Evolutionary conservation across 148 eudicot genomes (phyloP).

Genomic region (Rhododendron ovatum): DNA sequence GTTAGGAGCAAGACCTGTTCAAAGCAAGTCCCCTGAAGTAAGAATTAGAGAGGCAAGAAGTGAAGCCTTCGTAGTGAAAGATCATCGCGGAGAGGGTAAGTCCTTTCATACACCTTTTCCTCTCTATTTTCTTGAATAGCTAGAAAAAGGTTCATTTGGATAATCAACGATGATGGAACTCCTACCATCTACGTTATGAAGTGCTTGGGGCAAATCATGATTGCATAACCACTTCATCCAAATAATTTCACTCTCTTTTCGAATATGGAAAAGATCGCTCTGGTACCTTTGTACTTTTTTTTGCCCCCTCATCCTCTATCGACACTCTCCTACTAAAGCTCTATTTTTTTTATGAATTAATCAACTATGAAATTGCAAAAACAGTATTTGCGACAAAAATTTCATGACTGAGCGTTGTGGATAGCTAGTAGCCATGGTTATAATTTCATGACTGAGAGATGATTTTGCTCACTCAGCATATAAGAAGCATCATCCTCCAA

Average conservation of each 20-base stretch:
- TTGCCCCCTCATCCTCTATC: neutral
- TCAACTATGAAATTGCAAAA: neutral
- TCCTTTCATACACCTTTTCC: neutral
- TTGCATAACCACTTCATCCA: neutral
- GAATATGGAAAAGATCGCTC: neutral
- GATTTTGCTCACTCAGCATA: slow-evolving; percentile 50
- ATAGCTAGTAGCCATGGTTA: neutral
- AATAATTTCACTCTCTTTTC: neutral
- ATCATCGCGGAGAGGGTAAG: slow-evolving; percentile 93
- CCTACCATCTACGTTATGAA: neutral
- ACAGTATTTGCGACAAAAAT: neutral
- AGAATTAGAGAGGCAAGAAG: slow-evolving; percentile 67
- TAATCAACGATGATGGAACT: neutral
- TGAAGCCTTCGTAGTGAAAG: slow-evolving; percentile 69
- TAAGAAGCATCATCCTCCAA: slow-evolving; percentile 73
- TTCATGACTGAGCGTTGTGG: neutral
- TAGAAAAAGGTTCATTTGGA: neutral
- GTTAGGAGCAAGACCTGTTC: slow-evolving; percentile 49
- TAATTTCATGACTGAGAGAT: neutral
- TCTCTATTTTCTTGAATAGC: neutral
- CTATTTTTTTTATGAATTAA: neutral
- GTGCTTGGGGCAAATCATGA: neutral
- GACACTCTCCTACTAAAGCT: neutral
- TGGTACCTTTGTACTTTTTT: neutral
- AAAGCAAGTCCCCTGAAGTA: slow-evolving; percentile 23